Evolutionary conservation across 2,329 filamentous ascomycete genomes (phyloP).

Genomic region (Conoideocrella luteorostrata): DNA sequence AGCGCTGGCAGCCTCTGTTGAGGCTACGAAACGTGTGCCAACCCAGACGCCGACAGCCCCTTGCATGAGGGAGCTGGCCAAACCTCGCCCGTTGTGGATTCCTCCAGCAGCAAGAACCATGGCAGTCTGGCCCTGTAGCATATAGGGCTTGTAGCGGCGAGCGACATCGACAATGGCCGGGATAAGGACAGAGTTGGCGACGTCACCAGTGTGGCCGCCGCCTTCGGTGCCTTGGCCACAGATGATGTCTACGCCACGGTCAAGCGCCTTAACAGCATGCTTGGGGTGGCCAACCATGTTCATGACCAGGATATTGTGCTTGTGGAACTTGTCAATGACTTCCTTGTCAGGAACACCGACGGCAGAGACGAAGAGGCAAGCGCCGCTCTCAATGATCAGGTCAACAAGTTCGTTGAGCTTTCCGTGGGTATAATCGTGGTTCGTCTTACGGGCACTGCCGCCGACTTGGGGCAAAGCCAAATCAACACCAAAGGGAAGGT

Average conservation of each 20-base stretch:
- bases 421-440: conserved; percentile 91
- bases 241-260: conserved; percentile 81
- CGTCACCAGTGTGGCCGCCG: conserved; percentile 85
- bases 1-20: conserved; percentile 72
- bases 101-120: conserved; percentile 87
- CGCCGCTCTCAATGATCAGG: conserved; percentile 78
- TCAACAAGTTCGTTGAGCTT: conserved; percentile 83
- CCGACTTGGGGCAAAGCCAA: conserved; percentile 87
- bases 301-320: conserved; percentile 79
- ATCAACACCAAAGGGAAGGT: conserved; percentile 83
- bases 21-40: conserved; percentile 85
- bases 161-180: conserved; percentile 85
- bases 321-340: conserved; percentile 71
- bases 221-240: conserved; percentile 92
- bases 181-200: conserved; percentile 79
- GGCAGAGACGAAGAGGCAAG: conserved; percentile 77
- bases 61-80: conserved; percentile 80
- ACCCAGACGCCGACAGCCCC: conserved; percentile 90
- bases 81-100: conserved; percentile 71
- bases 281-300: conserved; percentile 95
- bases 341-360: conserved; percentile 75
- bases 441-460: conserved; percentile 76
- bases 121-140: conserved; percentile 62
- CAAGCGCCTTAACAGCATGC: conserved; percentile 82
- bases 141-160: conserved; percentile 58